Base-by-base conservation (phyloP, 345 rosid genomes). In the Dimocarpus longan region DNA sequence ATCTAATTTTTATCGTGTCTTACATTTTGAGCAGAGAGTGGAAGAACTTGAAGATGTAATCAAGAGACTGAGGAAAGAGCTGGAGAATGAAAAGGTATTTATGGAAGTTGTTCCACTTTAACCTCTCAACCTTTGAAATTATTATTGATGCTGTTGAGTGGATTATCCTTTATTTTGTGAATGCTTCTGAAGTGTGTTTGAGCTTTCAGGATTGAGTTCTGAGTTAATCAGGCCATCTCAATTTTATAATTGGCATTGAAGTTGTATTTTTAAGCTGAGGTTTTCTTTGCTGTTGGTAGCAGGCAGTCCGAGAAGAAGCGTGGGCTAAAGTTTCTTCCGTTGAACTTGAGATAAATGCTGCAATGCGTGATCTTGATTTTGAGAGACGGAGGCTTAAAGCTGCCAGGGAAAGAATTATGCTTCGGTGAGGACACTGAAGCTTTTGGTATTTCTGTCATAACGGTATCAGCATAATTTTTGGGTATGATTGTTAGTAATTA, bases 361-460 rank as follows among this genome's bases (percentile, higher is more conserved):
- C 95, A 59, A 81, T 91, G 85, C 88, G 89, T 54, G 98, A 96
- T 85, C 97, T 96, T 83, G 97, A 94, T 78, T 93, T 88, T 22
- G 98, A 94, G 92, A 90, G 97, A 70, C 91, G 95, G 76, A 86
- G 97, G 84, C 87, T 94, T 74, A 95, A 92, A 86, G 98, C 94
- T 84, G 97, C 99, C 64, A 87, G 98, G 85, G 99, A 96, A 91
- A 96, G 95, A 87, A 91, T 94, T 69, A 96, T 96, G 99, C 97
- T 94, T 75, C 88, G 99, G 99, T 94, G 88, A 83, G 93, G 74
- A 74, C 70, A 65, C 24, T 42, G 65, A 52, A 24, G 32, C 77
- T 28, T 8, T 59, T 21, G 68, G 39, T 76, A 8, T 32, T 68
- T 21, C 59, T 68, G 54, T 56, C 40, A 50, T 76, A 65, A 37